A percentile compares a stretch with the other conserved stretches of the same genome.
Conservation (phyloP, 192 early-diverging fungal genomes). For the Backusella australiensis region DNA sequence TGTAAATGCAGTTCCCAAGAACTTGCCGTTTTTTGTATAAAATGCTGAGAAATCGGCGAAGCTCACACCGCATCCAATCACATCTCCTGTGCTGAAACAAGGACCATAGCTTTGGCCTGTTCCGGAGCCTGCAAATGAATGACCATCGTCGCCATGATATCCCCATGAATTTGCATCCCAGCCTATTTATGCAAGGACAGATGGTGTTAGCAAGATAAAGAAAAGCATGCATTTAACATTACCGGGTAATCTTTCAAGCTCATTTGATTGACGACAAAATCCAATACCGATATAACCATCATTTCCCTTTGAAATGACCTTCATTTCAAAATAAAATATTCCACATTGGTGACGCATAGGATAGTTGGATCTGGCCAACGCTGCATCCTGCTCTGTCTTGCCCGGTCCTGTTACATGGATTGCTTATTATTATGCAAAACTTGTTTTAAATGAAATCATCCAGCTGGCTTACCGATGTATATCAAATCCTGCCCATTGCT, state of each 20-base stretch:
- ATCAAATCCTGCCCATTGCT: slow-evolving; percentile 37
- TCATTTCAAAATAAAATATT: slow-evolving; percentile 91
- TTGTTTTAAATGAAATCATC: not conserved
- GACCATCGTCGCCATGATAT: slow-evolving; percentile 97
- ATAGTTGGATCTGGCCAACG: slow-evolving; percentile 72
- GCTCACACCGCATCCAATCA: slow-evolving; percentile 91
- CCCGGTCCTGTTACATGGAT: slow-evolving; percentile 21
- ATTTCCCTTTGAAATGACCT: slow-evolving; percentile 81
- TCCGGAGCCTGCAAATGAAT: slow-evolving; percentile 74
- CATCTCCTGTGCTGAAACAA: slow-evolving; percentile 87
- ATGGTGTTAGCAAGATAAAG: not conserved
- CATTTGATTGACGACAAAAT: slow-evolving; percentile 56
- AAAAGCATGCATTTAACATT: slow-evolving; percentile 5
- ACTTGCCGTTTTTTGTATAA: slow-evolving; percentile 91
- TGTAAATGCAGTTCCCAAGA: slow-evolving; percentile 59
- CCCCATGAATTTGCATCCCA: slow-evolving; percentile 93
- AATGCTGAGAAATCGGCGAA: slow-evolving; percentile 73
- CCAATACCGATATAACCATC: slow-evolving; percentile 95
- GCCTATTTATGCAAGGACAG: slow-evolving; percentile 45
- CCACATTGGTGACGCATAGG: slow-evolving; percentile 85
- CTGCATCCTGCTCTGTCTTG: slow-evolving; percentile 74
- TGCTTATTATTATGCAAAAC: not conserved
- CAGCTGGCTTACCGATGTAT: slow-evolving; percentile 46
- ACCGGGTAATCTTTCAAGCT: slow-evolving; percentile 80
- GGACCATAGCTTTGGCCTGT: slow-evolving; percentile 85